Evolutionary conservation across 2,329 filamentous ascomycete genomes (phyloP).

Genomic region (Mycosphaerella sp.): DNA sequence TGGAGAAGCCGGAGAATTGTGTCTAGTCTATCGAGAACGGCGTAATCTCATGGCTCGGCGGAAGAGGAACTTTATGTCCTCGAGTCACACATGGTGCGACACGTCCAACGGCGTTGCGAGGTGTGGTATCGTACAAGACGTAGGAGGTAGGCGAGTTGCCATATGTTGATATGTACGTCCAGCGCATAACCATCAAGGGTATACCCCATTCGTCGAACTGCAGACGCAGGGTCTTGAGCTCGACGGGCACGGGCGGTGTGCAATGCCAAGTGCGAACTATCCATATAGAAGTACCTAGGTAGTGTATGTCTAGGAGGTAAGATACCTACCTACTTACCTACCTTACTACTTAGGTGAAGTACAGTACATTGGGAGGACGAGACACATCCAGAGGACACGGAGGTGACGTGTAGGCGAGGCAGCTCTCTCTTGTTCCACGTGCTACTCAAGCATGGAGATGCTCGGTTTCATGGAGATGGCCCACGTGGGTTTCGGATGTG

Average conservation of each 20-base stretch:
- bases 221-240: constrained; percentile 1
- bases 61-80: not conserved
- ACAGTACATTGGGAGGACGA: too few relatives aligned
- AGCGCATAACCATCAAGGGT: constrained; percentile 5
- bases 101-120: too few relatives aligned
- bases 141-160: not conserved
- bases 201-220: not conserved
- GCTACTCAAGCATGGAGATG: not conserved
- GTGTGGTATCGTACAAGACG: too few relatives aligned
- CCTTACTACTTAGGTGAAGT: too few relatives aligned
- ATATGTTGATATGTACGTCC: constrained; percentile 5
- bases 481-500: not conserved
- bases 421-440: not conserved
- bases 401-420: not conserved
- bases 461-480: not conserved
- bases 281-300: too few relatives aligned
- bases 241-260: not conserved
- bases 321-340: too few relatives aligned
- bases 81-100: too few relatives aligned
- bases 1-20: too few relatives aligned
- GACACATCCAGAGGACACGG: not conserved
- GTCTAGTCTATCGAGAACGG: not conserved
- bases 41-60: constrained; percentile 9
- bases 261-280: not conserved
- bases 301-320: too few relatives aligned